These are phyloP conservation scores for Thuidium tamariscinum DNA, from an alignment of 225 moss, liverwort and hornwort genomes.

Conservation along the genomic window DNA sequence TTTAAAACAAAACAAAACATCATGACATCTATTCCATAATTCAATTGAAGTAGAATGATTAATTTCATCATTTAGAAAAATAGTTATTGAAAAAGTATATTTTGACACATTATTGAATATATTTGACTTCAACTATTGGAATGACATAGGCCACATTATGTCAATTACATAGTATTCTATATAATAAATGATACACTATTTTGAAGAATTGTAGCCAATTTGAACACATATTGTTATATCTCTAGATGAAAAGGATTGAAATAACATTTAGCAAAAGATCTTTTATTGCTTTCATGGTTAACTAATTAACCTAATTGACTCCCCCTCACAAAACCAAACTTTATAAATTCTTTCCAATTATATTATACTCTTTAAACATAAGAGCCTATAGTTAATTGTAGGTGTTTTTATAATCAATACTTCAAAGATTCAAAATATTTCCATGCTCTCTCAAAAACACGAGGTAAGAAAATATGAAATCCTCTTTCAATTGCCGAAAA, in stretches of 20 bases:
- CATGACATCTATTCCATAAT: background rate
- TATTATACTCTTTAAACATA: no score
- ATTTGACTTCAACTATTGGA: background rate
- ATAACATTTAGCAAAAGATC: background rate
- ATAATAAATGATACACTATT: no score
- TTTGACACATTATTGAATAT: background rate
- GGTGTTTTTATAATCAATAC: background rate
- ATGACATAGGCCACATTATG: no score
- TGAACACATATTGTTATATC: background rate
- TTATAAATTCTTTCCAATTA: background rate
- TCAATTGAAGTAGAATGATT: background rate
- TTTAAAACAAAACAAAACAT: no score
- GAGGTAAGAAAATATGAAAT: background rate
- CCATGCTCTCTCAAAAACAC: fast-evolving
- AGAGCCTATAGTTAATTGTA: background rate
- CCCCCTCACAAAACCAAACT: fast-evolving
- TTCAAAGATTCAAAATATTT: background rate
- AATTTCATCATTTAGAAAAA: background rate
- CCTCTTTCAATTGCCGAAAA: no score
- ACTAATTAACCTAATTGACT: fast-evolving
- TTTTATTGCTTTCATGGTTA: background rate
- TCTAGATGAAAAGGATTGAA: background rate
- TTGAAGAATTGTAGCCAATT: no score
- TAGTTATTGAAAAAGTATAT: no score
- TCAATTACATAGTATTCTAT: background rate